Evolutionary conservation across 202 grass and related monocot genomes (phyloP), one percentile per base, ranked within the genome.

Genomic region (Setaria italica): DNA sequence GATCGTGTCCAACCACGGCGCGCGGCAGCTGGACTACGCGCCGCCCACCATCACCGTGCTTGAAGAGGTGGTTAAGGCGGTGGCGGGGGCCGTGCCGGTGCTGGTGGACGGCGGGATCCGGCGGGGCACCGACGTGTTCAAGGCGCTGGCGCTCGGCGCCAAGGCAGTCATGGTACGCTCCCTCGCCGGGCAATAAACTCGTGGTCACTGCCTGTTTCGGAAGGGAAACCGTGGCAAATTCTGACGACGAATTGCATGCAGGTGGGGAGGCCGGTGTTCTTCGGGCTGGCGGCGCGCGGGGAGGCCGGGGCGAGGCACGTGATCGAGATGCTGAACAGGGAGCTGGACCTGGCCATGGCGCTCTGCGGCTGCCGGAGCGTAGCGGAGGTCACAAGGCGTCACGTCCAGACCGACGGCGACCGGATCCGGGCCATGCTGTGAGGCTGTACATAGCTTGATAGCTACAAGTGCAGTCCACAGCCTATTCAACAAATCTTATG

Each of bases 61-160:
- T 9, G 88, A 94, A 84, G 91, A 92, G 90, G 92, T 99, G 7
- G 92, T 99, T 2, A 88, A 91, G 79, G 92, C 97, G 53, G 92
- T 96, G 41, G 88, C 56, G 0, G 92, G 94, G 69, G 79, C 86
- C 20, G 72, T 96, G 17, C 97, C 91, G 3, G 97, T 99, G 63
- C 84, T 99, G 77, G 81, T 99, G 48, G 93, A 94, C 57, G 93
- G 96, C 20, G 96, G 96, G 32, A 4, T 99, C 82, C 91, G 96
- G 79, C 91, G 93, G 9, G 97, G 93, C 48, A 94, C 93, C 9
- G 97, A 96, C 69, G 90, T 99, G 11, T 85, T 99, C 58, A 93
- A 99, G 85, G 97, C 91, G 62, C 83, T 99, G 87, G 93, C 93
- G 11, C 93, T 99, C 14, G 96, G 96, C 45, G 93, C 93, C 19